phyloP scores from a whole-genome alignment of 805 yeast genomes.

The Lachancea fermentati region DNA sequence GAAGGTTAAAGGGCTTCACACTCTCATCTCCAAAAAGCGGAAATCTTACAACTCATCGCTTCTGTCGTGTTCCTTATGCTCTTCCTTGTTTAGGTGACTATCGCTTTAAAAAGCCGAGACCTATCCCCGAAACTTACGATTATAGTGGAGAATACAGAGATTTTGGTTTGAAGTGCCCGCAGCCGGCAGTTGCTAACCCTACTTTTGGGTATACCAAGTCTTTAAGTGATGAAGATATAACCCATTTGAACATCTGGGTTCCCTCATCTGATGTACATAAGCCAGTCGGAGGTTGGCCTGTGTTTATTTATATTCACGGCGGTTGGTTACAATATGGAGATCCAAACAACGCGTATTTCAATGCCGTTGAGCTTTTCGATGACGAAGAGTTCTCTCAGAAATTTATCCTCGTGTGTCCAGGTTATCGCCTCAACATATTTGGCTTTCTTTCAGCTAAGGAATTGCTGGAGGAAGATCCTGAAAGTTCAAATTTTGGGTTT shows the following conservation, averaged over 20 bases:
- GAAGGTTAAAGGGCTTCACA: background rate
- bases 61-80: constrained; percentile 34
- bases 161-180: constrained; percentile 35
- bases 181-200: constrained; percentile 32
- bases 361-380: constrained; percentile 25
- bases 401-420: constrained; percentile 35
- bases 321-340: constrained; percentile 38
- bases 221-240: constrained; percentile 30
- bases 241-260: constrained; percentile 35
- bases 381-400: constrained; percentile 27
- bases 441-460: constrained; percentile 37
- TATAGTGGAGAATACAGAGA: constrained; percentile 37
- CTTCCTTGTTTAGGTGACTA: constrained; percentile 29
- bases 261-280: constrained; percentile 31
- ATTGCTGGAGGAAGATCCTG: constrained; percentile 30
- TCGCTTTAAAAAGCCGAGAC: constrained; percentile 33
- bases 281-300: constrained; percentile 41
- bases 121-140: constrained; percentile 32
- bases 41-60: constrained; percentile 15
- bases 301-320: constrained; percentile 38
- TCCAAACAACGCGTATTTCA: constrained; percentile 24
- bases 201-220: constrained; percentile 14
- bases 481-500: constrained; percentile 37
- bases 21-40: background rate
- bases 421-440: constrained; percentile 39